Evolutionary conservation across 2,329 filamentous ascomycete genomes (phyloP).

Genomic region (Ophiosphaerella korrae): DNA sequence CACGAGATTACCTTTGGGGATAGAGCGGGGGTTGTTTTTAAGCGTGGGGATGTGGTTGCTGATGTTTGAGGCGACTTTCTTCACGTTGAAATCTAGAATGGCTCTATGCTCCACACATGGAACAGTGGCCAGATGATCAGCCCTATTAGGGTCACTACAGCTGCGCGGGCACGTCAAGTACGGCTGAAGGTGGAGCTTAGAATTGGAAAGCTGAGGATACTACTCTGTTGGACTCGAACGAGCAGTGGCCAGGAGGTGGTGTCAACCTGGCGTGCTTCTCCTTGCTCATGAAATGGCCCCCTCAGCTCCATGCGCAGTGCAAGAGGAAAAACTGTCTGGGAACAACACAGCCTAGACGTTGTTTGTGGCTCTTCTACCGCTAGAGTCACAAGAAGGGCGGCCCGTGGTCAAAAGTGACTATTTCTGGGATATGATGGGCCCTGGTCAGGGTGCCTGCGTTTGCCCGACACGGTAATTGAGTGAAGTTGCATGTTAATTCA

Average conservation of each 20-base stretch:
- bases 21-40: conserved; percentile 7
- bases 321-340: neutral
- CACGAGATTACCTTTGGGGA: neutral
- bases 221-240: neutral
- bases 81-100: conserved; percentile 7
- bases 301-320: conserved; percentile 1
- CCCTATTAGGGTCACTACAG: neutral
- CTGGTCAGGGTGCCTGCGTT: neutral
- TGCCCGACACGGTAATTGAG: conserved; percentile 1
- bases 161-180: neutral
- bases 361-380: neutral
- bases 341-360: neutral
- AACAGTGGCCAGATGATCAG: conserved; percentile 4
- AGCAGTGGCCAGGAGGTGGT: neutral
- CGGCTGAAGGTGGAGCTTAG: neutral
- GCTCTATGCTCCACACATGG: neutral
- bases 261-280: neutral
- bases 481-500: conserved; percentile 3
- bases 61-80: conserved; percentile 15
- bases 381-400: conserved; percentile 4
- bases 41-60: conserved; percentile 6
- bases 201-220: neutral
- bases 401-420: conserved; percentile 1
- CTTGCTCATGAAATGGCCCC: neutral
- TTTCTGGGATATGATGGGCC: neutral